Base-by-base conservation (phyloP, 352 stramenopile species). In the Phytopythium montanum region DNA sequence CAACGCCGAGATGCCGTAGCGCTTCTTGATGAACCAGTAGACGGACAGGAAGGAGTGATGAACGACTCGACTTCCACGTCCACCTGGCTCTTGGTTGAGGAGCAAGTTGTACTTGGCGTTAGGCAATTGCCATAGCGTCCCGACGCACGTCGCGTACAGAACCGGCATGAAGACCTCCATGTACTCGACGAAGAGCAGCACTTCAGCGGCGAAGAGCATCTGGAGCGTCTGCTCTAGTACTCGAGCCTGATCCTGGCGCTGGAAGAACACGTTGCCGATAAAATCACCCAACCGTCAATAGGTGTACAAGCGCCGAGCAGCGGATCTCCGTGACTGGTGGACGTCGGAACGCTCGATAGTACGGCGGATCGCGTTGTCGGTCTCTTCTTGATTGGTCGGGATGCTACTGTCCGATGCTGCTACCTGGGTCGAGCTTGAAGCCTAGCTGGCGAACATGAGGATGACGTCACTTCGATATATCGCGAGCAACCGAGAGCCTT, bases 141-240 rank as follows among this genome's bases (percentile, higher is more conserved):
- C 60, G 28, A 66, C 29, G 50, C 67, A 74, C 2, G 52, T 25
- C 6, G 50, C 49, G 59, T 76, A 76, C 33, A 71, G 36, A 9
- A 68, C 38, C 6, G 65, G 69, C 46, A 76, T 65, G 53, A 76
- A 66, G 7, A 62, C 62, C 36, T 72, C 68, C 42, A 75, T 60
- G 61, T 75, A 75, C 56, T 75, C 68, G 36, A 61, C 48, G 44
- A 75, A 61, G 26, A 68, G 29, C 16, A 70, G 56, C 36, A 64
- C 59, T 26, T 75, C 68, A 3, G 64, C 56, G 3, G 36, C 48
- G 44, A 66, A 73, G 0, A 76, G 58, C n/a, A 76, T 21, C 36
- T 69, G 62, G 7, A 65, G 52, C 19, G 44, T 59, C 26, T 69
- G 44, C 25, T 62, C 59, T 0, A 67, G 52, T 9, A 62, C 53